A percentile compares a stretch with the other conserved stretches of the same genome.
These are phyloP conservation scores for Gillenia trifoliata DNA, from an alignment of 306 rosid genomes.

Conservation along the genomic window DNA sequence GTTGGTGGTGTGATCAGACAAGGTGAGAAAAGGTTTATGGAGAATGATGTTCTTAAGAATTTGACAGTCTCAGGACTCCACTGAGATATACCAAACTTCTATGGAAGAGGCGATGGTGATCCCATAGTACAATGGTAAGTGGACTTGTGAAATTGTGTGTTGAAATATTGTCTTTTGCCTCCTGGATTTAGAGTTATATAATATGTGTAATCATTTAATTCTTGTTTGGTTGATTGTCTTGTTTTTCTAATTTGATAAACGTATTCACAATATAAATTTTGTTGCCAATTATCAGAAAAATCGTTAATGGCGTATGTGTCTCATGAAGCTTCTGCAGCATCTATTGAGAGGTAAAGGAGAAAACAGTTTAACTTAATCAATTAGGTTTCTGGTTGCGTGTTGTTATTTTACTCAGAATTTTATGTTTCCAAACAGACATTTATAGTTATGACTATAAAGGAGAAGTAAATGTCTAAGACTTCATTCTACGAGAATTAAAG, in stretches of 20 bases:
- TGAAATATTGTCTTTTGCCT: not conserved
- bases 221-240: not conserved
- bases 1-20: not conserved
- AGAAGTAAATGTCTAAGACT: not conserved
- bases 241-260: not conserved
- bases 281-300: not conserved
- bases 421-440: not conserved
- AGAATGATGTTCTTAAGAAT: slow-evolving; percentile 11
- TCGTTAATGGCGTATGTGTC: not conserved
- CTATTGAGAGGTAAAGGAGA: not conserved
- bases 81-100: slow-evolving; percentile 8
- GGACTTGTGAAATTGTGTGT: not conserved
- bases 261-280: too few species aligned
- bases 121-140: not conserved
- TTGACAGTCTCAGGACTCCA: slow-evolving; percentile 9
- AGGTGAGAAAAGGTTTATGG: not conserved
- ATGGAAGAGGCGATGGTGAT: not conserved
- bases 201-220: not conserved
- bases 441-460: too few species aligned
- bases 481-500: not conserved
- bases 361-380: not conserved
- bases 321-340: not conserved
- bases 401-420: not conserved
- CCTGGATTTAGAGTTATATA: not conserved
- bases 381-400: not conserved